These are phyloP conservation scores for Salvia hispanica DNA, from an alignment of 257 asterid genomes.

Conservation along the genomic window DNA sequence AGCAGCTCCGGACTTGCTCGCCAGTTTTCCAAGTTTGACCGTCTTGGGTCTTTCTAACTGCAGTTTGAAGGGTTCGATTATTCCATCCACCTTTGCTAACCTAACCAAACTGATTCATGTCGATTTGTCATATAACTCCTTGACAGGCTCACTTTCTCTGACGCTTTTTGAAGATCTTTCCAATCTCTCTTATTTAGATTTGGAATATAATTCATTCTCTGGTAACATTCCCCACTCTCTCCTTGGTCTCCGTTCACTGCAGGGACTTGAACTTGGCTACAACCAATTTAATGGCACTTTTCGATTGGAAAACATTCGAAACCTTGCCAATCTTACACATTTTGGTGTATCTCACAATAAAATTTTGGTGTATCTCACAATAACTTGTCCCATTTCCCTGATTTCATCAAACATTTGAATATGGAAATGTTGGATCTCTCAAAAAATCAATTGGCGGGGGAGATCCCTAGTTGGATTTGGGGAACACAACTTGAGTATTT, in stretches of 20 bases:
- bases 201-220: neutral
- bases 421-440: neutral
- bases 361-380: conserved; percentile 30
- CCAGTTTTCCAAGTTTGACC: neutral
- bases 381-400: neutral
- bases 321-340: neutral
- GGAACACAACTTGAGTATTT: neutral
- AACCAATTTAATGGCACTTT: neutral
- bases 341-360: neutral
- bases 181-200: neutral
- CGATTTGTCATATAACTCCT: neutral
- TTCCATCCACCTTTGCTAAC: neutral
- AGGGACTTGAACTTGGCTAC: fast-evolving
- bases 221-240: neutral
- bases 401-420: neutral
- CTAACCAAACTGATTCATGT: neutral
- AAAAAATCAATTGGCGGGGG: neutral
- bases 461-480: neutral
- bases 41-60: neutral
- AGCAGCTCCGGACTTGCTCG: neutral
- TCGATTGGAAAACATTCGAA: neutral
- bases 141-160: neutral
- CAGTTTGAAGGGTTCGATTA: neutral
- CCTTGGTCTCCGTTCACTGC: neutral
- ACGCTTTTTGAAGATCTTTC: neutral